These are phyloP conservation scores for Erythrophleum fordii DNA, from an alignment of 306 rosid species.

Conservation along the genomic window DNA sequence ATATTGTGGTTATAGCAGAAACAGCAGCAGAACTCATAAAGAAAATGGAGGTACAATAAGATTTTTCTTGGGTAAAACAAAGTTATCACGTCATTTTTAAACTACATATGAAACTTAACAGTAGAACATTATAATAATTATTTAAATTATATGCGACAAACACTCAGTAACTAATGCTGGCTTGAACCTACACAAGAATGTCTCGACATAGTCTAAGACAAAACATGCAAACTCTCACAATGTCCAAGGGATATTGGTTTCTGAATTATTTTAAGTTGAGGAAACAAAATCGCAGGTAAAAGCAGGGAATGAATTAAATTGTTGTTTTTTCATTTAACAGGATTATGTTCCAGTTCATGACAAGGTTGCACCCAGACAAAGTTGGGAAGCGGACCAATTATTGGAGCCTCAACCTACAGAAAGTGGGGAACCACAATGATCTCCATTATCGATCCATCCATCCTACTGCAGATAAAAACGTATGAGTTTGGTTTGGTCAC, in stretches of 20 bases:
- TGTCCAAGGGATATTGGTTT: not conserved
- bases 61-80: too few relatives aligned
- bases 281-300: conserved; percentile 21
- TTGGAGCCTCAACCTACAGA: conserved; percentile 40
- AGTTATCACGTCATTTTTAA: too few relatives aligned
- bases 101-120: too few relatives aligned
- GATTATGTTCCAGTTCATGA: conserved; percentile 61
- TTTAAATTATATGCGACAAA: not conserved
- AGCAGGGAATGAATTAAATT: conserved; percentile 3
- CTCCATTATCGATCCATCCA: conserved; percentile 41
- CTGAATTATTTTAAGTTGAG: conserved; percentile 42
- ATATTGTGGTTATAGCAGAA: conserved; percentile 62
- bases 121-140: not conserved
- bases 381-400: conserved; percentile 58
- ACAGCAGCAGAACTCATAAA: conserved; percentile 58
- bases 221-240: conserved; percentile 28
- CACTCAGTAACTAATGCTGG: not conserved
- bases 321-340: conserved; percentile 43
- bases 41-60: conserved; percentile 61
- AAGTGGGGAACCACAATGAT: conserved; percentile 45
- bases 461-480: not conserved
- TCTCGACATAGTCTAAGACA: not conserved
- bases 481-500: not conserved
- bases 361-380: conserved; percentile 63
- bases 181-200: not conserved